These are phyloP conservation scores for Saprolegnia parasitica DNA, from an alignment of 352 stramenopile species.

Conservation along the genomic window DNA sequence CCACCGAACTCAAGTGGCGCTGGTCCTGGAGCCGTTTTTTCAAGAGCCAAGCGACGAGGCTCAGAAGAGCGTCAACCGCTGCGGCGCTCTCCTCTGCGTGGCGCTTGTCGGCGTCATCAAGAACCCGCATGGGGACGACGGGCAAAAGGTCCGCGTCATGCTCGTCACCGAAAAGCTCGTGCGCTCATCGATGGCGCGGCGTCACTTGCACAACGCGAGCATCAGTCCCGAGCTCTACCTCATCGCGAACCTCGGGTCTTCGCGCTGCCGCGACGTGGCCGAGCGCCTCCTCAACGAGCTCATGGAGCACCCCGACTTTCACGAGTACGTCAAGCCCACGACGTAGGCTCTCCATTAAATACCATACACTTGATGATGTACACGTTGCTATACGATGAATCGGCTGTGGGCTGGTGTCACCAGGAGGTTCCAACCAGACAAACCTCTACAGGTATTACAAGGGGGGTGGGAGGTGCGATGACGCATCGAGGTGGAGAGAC, in stretches of 20 bases:
- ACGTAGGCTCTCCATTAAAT: too few relatives aligned
- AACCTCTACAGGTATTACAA: too few relatives aligned
- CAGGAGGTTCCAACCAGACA: too few relatives aligned
- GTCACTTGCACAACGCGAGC: conserved; percentile 10
- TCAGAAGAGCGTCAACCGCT: conserved; percentile 3
- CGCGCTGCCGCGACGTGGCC: neutral
- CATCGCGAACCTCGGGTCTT: neutral
- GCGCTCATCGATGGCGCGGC: neutral
- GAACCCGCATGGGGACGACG: neutral
- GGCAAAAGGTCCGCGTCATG: conserved; percentile 21
- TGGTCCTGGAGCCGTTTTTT: neutral
- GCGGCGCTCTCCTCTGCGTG: conserved; percentile 1
- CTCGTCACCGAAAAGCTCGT: conserved; percentile 11
- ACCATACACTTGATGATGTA: too few relatives aligned
- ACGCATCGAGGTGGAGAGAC: too few relatives aligned
- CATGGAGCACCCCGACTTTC: conserved; percentile 10
- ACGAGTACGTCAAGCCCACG: conserved; percentile 11
- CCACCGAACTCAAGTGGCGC: neutral
- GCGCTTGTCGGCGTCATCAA: neutral
- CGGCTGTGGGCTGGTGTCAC: too few relatives aligned
- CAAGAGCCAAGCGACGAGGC: neutral
- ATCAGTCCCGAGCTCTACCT: conserved; percentile 25
- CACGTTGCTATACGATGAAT: too few relatives aligned
- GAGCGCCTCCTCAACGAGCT: neutral
- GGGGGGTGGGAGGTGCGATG: too few relatives aligned